Base-by-base conservation (phyloP, 1,284 basidiomycete genomes). In the Fomitopsis betulina region DNA sequence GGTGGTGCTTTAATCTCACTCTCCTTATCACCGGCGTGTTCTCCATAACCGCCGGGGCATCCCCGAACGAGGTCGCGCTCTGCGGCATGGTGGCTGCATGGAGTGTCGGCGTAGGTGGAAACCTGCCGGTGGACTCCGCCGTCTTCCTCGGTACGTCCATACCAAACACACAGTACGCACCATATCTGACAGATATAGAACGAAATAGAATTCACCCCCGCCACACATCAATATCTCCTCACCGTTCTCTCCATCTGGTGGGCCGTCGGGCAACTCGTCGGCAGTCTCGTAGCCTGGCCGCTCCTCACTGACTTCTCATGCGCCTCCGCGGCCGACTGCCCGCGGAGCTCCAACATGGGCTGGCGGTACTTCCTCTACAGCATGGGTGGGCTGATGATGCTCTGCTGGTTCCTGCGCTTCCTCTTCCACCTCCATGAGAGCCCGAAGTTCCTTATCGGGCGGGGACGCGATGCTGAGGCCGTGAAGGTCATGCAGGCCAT, bases 61-160 rank as follows among this genome's bases (percentile, higher is more conserved):
- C 86, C 0, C 78, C 80, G 0, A 80, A 83, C 61, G 80, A 71
- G 53, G 62, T 80, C 38, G 73, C 80, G 0, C 72, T 90, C 17
- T 80, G 79, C 53, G 76, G 80, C 0, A 72, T 88, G 38, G 73
- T 79, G 0, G 80, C 84, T 0, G 72, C 83, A 3, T 83, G 83
- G 76, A 82, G 83, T 3, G 71, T 87, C 6, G 86, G 87, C 1
- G 89, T 85, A 1, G 91, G 82, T 39, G 85, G 85, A n/a, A 89
- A 89, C 65, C 68, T 88, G 51, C 86, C 91, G 0, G 89, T 93
- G 5, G 91, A 93, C 68, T 87, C 88, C 15, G 85, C 89, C 0
- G 85, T 93, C 54, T 89, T 91, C 67, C 77, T 93, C 10, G 86
- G 89, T 89, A 58, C 63, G 75, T 68, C 1, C 15, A 4, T 19